Evolutionary conservation across 2,329 filamentous ascomycete species (phyloP).

Genomic region (Diaporthe sp.): DNA sequence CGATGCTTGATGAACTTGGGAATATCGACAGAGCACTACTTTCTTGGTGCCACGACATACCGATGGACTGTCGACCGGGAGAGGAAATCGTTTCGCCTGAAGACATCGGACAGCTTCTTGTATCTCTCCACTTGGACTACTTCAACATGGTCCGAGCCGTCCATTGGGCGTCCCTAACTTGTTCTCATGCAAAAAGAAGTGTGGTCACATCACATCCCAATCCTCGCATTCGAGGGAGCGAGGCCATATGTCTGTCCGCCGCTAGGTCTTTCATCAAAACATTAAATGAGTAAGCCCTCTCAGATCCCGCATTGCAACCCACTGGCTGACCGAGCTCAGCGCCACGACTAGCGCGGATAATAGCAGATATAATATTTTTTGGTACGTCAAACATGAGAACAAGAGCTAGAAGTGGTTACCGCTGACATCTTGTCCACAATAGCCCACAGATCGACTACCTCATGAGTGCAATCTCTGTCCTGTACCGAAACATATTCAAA

Average conservation of each 20-base stretch:
- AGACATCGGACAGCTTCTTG: neutral
- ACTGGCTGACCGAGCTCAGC: neutral
- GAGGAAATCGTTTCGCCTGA: neutral
- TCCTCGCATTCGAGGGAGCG: slow-evolving; percentile 2
- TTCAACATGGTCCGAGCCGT: neutral
- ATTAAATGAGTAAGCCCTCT: neutral
- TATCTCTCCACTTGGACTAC: neutral
- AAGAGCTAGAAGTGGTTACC: neutral
- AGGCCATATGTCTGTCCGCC: neutral
- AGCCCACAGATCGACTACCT: slow-evolving; percentile 2
- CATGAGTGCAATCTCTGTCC: neutral
- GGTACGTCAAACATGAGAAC: neutral
- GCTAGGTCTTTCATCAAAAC: neutral
- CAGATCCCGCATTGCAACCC: neutral
- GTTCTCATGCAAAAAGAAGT: neutral
- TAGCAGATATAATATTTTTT: neutral
- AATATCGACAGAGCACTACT: neutral
- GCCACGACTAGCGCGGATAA: neutral
- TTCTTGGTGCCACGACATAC: neutral
- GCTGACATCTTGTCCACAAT: neutral
- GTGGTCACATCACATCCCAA: neutral
- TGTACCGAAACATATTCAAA: neutral
- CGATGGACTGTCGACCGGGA: slow-evolving; percentile 1
- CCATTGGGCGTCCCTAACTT: neutral
- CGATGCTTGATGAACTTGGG: neutral